Conservation (phyloP, 2,329 filamentous ascomycete genomes). For the Fusarium cicatricum region DNA sequence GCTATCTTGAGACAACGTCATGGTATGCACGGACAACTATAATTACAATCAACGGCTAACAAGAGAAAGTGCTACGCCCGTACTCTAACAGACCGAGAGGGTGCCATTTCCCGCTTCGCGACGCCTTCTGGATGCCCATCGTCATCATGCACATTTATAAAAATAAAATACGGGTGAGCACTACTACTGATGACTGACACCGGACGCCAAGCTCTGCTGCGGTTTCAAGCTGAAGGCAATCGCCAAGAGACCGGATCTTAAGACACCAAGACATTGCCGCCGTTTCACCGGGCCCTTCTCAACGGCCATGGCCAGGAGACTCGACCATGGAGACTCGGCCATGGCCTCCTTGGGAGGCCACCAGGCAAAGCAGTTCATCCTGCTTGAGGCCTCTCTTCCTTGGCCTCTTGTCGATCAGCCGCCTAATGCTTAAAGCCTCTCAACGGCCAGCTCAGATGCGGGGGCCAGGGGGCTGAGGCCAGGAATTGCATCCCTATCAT, state of each 20-base stretch:
- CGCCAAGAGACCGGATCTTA: not conserved
- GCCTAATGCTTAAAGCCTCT: not conserved
- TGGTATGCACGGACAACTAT: not conserved
- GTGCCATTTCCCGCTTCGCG: not conserved
- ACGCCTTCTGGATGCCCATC: constrained; percentile 3
- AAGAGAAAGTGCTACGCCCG: not conserved
- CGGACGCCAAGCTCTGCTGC: not conserved
- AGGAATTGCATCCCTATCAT: constrained; percentile 5
- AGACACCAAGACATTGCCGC: not conserved
- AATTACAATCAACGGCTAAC: not conserved
- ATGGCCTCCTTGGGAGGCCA: too few species aligned
- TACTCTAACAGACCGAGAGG: not conserved
- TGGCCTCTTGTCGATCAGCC: constrained; percentile 2
- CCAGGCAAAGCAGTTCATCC: too few species aligned
- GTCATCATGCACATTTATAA: not conserved
- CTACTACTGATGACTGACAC: not conserved
- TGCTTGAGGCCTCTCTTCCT: not conserved
- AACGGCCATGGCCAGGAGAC: not conserved
- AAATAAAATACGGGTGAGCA: not conserved
- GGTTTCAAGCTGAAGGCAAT: not conserved
- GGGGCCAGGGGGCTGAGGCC: not conserved
- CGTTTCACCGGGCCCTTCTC: not conserved
- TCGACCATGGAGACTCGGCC: not conserved
- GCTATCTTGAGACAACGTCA: not conserved
- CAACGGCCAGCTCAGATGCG: not conserved